Evolutionary conservation across 2,329 filamentous ascomycete species (phyloP), one percentile per base, ranked within the genome.

Genomic region (Bipolaris bicolor): DNA sequence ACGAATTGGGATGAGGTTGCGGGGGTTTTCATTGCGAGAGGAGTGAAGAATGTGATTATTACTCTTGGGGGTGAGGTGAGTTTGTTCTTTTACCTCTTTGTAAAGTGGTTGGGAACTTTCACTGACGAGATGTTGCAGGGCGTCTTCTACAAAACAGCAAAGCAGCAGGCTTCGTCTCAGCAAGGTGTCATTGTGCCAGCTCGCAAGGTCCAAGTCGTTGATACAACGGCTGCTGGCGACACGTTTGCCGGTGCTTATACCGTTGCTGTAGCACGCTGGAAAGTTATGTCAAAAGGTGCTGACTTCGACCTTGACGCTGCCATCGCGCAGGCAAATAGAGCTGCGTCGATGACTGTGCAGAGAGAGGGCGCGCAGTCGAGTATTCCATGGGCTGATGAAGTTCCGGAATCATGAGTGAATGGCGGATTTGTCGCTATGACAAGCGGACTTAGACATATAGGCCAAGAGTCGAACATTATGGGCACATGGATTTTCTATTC

Each of bases 171-270:
- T 1, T 73, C 74, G 3, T 73, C 73, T 7, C 69, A 73, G 37
- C 68, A 76, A 69, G 87, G 62, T 0, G 66, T 65, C 10, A 72
- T 81, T 24, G 76, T 92, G 1, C 79, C 81, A 4, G 91, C 90
- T 0, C 82, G 85, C 60, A 89, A 90, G 76, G 89, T 91, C 16
- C 78, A 84, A 55, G 94, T 98, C 1, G 86, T 97, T 4, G 94
- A 98, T 75, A 98, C 94, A 1, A 98, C 94, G 7, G 94, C 90
- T 1, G 95, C 95, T 5, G 94, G 94, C 0, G 94, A 98, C 75
- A 97, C 94, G 0, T 97, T 97, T 78, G 91, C 96, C 5, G 94
- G 95, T 1, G 90, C 87, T 20, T 96, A 97, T 74, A 90, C 91
- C 2, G 85, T 95, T 24, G 85, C 87, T 55, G 84, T 89, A 29